These are phyloP conservation scores for Candida taoyuanica DNA, from an alignment of 805 yeast species.

Conservation along the genomic window DNA sequence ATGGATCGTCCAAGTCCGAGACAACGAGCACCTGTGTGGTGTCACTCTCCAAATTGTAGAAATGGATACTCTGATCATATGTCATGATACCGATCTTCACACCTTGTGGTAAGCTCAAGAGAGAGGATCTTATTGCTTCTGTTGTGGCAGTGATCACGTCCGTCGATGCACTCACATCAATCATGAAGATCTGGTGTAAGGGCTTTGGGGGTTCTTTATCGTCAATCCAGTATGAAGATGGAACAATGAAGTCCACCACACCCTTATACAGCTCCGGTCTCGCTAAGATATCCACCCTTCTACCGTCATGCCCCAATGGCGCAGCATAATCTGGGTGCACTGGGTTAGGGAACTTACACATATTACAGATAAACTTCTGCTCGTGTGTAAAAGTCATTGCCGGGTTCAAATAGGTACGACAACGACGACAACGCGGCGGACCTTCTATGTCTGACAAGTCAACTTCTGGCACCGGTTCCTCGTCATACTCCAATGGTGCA, in stretches of 20 bases:
- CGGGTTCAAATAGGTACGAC: slow-evolving; percentile 88
- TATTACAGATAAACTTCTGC: slow-evolving; percentile 71
- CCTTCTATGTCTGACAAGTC: slow-evolving; percentile 52
- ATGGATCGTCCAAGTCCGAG: slow-evolving; percentile 70
- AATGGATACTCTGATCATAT: slow-evolving; percentile 67
- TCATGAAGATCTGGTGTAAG: slow-evolving; percentile 64
- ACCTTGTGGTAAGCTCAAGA: slow-evolving; percentile 14
- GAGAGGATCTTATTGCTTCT: slow-evolving; percentile 64
- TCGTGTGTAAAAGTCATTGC: slow-evolving; percentile 61
- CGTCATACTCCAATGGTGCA: slow-evolving; percentile 51
- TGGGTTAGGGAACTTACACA: slow-evolving; percentile 73
- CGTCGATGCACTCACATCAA: slow-evolving; percentile 64
- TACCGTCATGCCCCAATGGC: slow-evolving; percentile 55
- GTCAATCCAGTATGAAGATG: slow-evolving; percentile 59
- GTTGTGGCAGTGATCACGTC: slow-evolving; percentile 60
- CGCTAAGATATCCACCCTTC: slow-evolving; percentile 55
- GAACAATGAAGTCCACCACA: slow-evolving; percentile 80
- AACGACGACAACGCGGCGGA: slow-evolving; percentile 87
- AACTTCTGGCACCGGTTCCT: slow-evolving; percentile 58
- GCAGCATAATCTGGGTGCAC: slow-evolving; percentile 65
- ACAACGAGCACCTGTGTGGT: slow-evolving; percentile 56
- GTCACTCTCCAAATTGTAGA: slow-evolving; percentile 59
- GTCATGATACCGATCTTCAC: slow-evolving; percentile 64
- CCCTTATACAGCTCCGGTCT: slow-evolving; percentile 81
- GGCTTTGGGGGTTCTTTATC: slow-evolving; percentile 39